Percentiles rank a stretch among this genome's conserved stretches.
Conservation (phyloP, 805 yeast species). For the Phaffomyces antillensis region DNA sequence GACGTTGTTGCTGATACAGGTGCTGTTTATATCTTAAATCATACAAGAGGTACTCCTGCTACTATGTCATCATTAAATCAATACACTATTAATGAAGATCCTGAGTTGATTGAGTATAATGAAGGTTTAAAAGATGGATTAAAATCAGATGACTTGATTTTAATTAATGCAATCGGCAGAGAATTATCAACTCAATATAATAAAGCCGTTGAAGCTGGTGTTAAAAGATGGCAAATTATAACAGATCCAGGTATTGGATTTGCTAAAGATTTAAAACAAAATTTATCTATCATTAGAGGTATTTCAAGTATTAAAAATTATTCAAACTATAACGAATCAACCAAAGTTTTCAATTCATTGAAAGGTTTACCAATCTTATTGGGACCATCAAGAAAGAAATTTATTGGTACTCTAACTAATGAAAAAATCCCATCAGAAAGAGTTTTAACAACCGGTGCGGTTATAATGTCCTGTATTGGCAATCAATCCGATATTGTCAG, state of each 20-base stretch:
- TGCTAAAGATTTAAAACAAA: slow-evolving; percentile 76
- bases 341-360: slow-evolving; percentile 14
- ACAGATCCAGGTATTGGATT: slow-evolving; percentile 96
- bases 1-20: slow-evolving; percentile 59
- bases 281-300: slow-evolving; percentile 54
- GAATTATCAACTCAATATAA: slow-evolving; percentile 55
- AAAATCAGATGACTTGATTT: slow-evolving; percentile 20
- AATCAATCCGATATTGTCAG: slow-evolving; percentile 75
- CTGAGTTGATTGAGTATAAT: slow-evolving; percentile 31
- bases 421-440: slow-evolving; percentile 53
- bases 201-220: slow-evolving; percentile 54
- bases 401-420: slow-evolving; percentile 69
- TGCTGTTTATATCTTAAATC: slow-evolving; percentile 77
- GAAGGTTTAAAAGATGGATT: slow-evolving; percentile 17
- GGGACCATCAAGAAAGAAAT: slow-evolving; percentile 86
- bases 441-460: slow-evolving; percentile 68
- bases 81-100: slow-evolving; percentile 38
- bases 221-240: slow-evolving; percentile 84
- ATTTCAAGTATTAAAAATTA: slow-evolving; percentile 42
- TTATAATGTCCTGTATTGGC: slow-evolving; percentile 65
- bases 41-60: slow-evolving; percentile 74
- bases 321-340: slow-evolving; percentile 28
- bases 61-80: slow-evolving; percentile 59
- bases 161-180: slow-evolving; percentile 51
- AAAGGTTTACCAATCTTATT: slow-evolving; percentile 54